Evolutionary conservation across 2,329 filamentous ascomycete species (phyloP), one percentile per base, ranked within the genome.

Genomic region (Arthrobotrys megalospora): DNA sequence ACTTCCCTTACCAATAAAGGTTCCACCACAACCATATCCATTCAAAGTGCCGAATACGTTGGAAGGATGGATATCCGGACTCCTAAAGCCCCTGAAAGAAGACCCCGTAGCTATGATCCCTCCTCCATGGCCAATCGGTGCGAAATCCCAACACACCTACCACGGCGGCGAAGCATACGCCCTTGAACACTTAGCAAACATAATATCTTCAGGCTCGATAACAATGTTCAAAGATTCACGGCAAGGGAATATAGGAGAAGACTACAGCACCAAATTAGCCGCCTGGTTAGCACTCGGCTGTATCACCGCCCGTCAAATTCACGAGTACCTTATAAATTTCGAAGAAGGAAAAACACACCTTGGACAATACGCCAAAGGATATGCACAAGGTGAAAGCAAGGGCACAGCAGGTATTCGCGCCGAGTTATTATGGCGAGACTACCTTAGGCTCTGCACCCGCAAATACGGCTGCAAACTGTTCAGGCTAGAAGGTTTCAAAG

Each of bases 391-490:
- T 0, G 91, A 94, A 83, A 94, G 91, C 64, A 88, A 89, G 34
- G 92, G 92, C 0, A 93, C 91, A 0, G 88, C 88, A 38, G 88
- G 87, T 0, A 87, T 95, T 0, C 88, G 92, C 0, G 91, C 92
- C 70, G 92, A 95, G 82, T 85, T 96, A 0, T 84, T 95, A 0
- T 93, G 91, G 92, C 86, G 92, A 47, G 93, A 95, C 81, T 95
- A 94, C 82, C 93, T 95, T 90, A 87, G 91, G 0, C 87, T 95
- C 0, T 93, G 91, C 82, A 90, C 89, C 5, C 87, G 88, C 36
- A 94, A 94, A 81, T 93, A 92, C 79, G 88, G 89, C 0, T 82
- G 84, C 14, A 88, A 88, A 21, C 87, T 95, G 3, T 95, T 93
- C 82, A 85, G 85, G 11, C 84, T 91, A 1, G 86, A 87, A 3